phyloP scores from a whole-genome alignment of 2,329 filamentous ascomycete species.

The Westerdykella ornata region DNA sequence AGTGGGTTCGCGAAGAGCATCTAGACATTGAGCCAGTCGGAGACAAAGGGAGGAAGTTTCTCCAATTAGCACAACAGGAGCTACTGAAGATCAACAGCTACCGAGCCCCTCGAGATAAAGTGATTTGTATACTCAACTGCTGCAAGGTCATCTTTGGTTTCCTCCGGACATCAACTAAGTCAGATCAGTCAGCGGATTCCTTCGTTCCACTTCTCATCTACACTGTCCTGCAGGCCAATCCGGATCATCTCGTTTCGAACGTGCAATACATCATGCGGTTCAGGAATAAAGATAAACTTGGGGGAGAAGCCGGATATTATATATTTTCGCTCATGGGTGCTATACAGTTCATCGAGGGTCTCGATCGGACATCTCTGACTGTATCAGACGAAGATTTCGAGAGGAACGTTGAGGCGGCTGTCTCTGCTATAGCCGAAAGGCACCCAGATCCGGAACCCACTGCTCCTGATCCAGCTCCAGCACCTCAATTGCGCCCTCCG shows the following conservation, averaged over 20 bases:
- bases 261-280: slow-evolving; percentile 97
- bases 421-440: slow-evolving; percentile 90
- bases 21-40: slow-evolving; percentile 82
- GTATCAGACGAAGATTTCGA: slow-evolving; percentile 96
- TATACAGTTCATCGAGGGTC: slow-evolving; percentile 91
- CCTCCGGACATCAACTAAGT: slow-evolving; percentile 74
- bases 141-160: slow-evolving; percentile 99
- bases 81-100: slow-evolving; percentile 95
- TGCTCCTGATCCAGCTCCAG: slow-evolving; percentile 14
- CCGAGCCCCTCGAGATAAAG: slow-evolving; percentile 93
- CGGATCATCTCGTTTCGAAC: slow-evolving; percentile 92
- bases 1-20: slow-evolving; percentile 89
- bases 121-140: slow-evolving; percentile 96
- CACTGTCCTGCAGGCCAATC: slow-evolving; percentile 88
- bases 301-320: slow-evolving; percentile 97
- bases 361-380: slow-evolving; percentile 88
- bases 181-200: slow-evolving; percentile 90
- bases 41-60: slow-evolving; percentile 80
- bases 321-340: slow-evolving; percentile 93
- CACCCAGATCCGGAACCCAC: slow-evolving; percentile 52
- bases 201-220: slow-evolving; percentile 90
- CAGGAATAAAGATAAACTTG: slow-evolving; percentile 92
- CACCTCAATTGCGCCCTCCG: slow-evolving; percentile 13
- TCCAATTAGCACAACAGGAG: slow-evolving; percentile 87
- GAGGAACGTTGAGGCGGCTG: slow-evolving; percentile 88